A percentile compares a stretch with the other conserved stretches of the same genome.
phyloP scores from a whole-genome alignment of 2,329 filamentous ascomycete species.

The Neopestalotiopsis sp. region DNA sequence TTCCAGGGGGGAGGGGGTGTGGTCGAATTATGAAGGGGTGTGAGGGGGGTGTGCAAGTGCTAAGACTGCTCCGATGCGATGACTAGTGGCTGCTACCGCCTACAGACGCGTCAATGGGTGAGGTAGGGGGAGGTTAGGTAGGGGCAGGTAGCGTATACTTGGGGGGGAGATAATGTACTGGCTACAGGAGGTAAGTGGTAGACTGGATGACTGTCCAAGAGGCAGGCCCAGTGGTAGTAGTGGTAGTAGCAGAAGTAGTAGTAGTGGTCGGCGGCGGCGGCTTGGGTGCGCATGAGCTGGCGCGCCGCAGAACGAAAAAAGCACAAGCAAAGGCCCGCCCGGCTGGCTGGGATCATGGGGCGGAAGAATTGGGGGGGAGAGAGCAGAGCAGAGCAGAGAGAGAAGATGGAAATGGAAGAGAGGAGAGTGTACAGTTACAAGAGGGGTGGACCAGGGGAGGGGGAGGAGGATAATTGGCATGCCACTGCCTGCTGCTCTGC shows the following conservation, averaged over 20 bases:
- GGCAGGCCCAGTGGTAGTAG: no score
- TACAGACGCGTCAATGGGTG: constrained; percentile 17
- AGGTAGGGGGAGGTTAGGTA: constrained; percentile 2
- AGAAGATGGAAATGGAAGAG: not conserved
- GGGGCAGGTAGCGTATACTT: not conserved
- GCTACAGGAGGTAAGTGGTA: not conserved
- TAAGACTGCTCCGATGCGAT: constrained; percentile 10
- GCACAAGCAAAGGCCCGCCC: not conserved
- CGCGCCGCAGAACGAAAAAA: constrained; percentile 5
- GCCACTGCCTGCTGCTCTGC: not conserved
- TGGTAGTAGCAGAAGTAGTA: not conserved
- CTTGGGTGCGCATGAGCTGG: constrained; percentile 15
- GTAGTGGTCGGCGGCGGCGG: not conserved
- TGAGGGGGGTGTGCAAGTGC: constrained; percentile 10
- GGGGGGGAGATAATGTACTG: not conserved
- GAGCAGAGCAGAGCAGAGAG: not conserved
- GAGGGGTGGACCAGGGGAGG: constrained; percentile 7
- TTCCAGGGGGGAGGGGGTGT: constrained; percentile 4
- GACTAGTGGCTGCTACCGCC: constrained; percentile 7
- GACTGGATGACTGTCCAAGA: not conserved
- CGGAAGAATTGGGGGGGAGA: constrained; percentile 3
- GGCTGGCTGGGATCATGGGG: constrained; percentile 18
- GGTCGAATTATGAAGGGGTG: not conserved
- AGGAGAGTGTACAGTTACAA: not conserved
- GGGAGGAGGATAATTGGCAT: not conserved